A percentile compares a stretch with the other conserved stretches of the same genome.
Conservation (phyloP, 176 grass and related monocot genomes). For the Phyllostachys edulis region DNA sequence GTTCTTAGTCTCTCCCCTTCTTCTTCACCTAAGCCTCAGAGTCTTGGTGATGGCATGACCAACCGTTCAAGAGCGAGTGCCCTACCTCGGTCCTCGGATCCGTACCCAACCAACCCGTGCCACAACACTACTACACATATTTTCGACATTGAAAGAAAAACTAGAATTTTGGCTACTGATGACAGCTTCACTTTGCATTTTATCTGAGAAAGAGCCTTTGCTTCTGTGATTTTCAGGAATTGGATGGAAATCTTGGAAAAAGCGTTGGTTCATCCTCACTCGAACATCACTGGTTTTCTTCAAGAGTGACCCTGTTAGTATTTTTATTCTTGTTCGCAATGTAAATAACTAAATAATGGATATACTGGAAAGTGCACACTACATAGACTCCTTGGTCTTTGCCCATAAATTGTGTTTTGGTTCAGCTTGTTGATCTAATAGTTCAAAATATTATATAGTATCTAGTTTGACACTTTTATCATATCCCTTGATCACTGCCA, state of each 20-base stretch:
- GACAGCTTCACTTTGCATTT: background rate
- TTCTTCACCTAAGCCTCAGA: no score
- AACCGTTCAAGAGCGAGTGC: no score
- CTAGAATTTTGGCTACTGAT: background rate
- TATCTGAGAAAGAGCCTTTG: constrained; percentile 13
- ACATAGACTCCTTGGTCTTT: background rate
- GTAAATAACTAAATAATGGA: background rate
- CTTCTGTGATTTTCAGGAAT: constrained; percentile 62
- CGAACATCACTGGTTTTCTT: constrained; percentile 97
- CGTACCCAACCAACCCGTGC: no score
- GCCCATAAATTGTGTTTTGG: background rate
- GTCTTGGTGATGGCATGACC: no score
- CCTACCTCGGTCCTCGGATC: no score
- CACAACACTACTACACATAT: background rate
- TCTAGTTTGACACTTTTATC: background rate
- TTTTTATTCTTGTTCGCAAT: constrained; percentile 17
- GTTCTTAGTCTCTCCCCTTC: no score
- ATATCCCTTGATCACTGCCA: background rate
- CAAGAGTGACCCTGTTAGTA: constrained; percentile 97
- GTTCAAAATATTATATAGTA: background rate
- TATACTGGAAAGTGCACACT: background rate
- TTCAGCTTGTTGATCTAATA: constrained; percentile 3
- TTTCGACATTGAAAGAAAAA: background rate
- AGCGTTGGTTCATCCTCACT: constrained; percentile 98
- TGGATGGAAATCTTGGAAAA: constrained; percentile 99